phyloP scores from a whole-genome alignment of 2,329 filamentous ascomycete genomes.

The Alternaria arbusti region DNA sequence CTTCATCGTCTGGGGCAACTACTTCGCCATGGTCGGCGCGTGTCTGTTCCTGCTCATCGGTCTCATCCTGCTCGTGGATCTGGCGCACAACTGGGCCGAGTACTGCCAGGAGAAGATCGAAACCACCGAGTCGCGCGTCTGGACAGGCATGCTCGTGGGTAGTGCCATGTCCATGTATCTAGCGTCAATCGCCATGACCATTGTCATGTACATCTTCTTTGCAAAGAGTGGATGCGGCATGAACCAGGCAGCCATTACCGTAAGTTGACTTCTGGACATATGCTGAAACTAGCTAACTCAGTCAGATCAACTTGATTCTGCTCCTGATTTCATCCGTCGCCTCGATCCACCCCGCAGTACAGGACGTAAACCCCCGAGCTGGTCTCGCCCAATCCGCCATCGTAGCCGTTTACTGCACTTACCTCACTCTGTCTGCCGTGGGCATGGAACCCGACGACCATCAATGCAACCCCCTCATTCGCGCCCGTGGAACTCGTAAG shows the following conservation, averaged over 20 bases:
- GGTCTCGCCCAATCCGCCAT: conserved; percentile 97
- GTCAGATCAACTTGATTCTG: conserved; percentile 78
- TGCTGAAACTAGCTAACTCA: conserved; percentile 1
- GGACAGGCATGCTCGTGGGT: conserved; percentile 87
- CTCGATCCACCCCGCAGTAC: conserved; percentile 87
- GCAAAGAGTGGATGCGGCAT: conserved; percentile 81
- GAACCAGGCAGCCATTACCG: conserved; percentile 94
- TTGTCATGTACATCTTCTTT: conserved; percentile 98
- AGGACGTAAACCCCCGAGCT: conserved; percentile 90
- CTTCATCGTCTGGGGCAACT: conserved; percentile 96
- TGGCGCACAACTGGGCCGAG: conserved; percentile 97
- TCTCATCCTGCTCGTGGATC: conserved; percentile 88
- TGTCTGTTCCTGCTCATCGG: conserved; percentile 94
- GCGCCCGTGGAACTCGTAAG: conserved; percentile 83
- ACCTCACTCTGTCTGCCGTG: conserved; percentile 96
- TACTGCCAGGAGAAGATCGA: conserved; percentile 95
- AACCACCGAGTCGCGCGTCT: conserved; percentile 79
- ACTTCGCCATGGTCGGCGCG: conserved; percentile 84
- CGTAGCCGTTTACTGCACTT: conserved; percentile 97
- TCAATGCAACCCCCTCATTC: conserved; percentile 89
- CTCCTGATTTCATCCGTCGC: conserved; percentile 81
- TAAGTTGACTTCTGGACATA: conserved; percentile 40
- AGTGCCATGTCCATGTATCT: conserved; percentile 95
- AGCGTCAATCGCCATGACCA: conserved; percentile 88
- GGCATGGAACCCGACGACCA: conserved; percentile 98